Percentiles rank a stretch among this genome's conserved stretches.
phyloP scores from a whole-genome alignment of 2,329 filamentous ascomycete species.

The Botrytis fragariae region DNA sequence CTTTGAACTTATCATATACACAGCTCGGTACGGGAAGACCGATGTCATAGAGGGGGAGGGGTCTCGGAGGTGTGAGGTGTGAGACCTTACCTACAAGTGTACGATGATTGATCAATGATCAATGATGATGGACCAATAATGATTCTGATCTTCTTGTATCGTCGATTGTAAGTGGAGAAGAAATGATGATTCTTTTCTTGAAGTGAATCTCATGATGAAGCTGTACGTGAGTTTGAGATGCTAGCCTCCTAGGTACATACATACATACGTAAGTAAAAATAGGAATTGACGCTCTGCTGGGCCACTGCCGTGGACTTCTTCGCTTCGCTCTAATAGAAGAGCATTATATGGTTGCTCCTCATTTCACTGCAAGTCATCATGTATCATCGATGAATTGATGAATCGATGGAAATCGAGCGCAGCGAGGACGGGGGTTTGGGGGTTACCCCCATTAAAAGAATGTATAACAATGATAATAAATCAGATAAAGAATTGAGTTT shows the following conservation, averaged over 20 bases:
- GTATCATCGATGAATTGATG: not conserved
- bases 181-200: not conserved
- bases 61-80: not conserved
- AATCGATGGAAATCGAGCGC: not conserved
- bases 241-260: not conserved
- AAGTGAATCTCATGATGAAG: not conserved
- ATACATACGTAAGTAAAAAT: not conserved
- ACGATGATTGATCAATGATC: not conserved
- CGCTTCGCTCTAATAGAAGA: not conserved
- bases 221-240: not conserved
- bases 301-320: not conserved
- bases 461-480: not conserved
- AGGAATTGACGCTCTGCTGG: not conserved
- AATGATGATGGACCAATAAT: not conserved
- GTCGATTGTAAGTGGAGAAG: not conserved
- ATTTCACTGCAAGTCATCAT: not conserved
- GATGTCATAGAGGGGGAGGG: not conserved
- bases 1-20: not conserved
- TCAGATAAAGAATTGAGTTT: not conserved
- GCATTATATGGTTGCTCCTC: not conserved
- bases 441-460: not conserved
- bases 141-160: not conserved
- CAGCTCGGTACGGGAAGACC: not conserved
- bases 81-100: not conserved
- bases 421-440: not conserved